Evolutionary conservation across 148 eudicot species (phyloP).

Genomic region (Camellia lanceoleosa): DNA sequence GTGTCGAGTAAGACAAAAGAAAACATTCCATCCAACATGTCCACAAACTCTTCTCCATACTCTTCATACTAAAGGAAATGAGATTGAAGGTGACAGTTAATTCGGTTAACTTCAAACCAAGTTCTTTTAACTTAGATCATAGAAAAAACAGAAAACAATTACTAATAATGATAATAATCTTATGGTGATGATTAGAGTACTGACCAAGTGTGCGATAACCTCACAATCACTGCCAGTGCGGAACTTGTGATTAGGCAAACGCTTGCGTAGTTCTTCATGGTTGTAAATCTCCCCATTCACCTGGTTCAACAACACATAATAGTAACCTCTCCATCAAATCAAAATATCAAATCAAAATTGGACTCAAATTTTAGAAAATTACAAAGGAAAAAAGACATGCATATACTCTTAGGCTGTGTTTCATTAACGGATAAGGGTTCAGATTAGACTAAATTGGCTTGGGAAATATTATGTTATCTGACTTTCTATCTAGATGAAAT

Average conservation of each 20-base stretch:
- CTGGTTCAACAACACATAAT: constrained; percentile 21
- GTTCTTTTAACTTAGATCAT: no score
- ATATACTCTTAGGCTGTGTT: no score
- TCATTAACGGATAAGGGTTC: no score
- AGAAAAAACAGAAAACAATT: no score
- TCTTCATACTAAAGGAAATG: constrained; percentile 65
- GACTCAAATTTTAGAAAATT: neutral
- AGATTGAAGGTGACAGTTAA: neutral
- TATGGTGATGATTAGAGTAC: constrained; percentile 8
- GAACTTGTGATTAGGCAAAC: constrained; percentile 65
- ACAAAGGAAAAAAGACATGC: neutral
- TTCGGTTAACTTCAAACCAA: no score
- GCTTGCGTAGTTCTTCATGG: constrained; percentile 61
- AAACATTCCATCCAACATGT: constrained; percentile 92
- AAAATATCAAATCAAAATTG: neutral
- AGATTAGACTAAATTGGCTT: no score
- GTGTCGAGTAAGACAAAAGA: constrained; percentile 85
- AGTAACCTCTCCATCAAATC: no score
- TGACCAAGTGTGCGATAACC: constrained; percentile 88
- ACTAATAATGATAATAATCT: neutral
- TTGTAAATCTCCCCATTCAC: constrained; percentile 94
- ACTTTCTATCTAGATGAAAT: no score
- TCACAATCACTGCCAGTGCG: constrained; percentile 91
- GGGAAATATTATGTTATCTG: no score
- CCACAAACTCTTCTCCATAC: constrained; percentile 81